Base-by-base conservation (phyloP, 805 yeast species). In the Saturnispora sanitii region DNA sequence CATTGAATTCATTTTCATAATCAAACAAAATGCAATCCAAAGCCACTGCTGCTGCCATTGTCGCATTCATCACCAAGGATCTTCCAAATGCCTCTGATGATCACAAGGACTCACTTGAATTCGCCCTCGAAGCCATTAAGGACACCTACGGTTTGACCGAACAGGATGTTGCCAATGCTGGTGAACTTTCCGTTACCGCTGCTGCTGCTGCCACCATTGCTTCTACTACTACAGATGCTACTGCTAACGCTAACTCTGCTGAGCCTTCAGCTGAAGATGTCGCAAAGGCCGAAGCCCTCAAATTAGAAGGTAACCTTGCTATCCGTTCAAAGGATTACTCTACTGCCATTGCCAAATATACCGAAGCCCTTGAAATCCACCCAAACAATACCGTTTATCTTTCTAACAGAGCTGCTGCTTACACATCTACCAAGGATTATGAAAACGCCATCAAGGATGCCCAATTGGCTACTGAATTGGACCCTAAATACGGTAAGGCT, bases 351-450 rank as follows among this genome's bases (percentile, higher is more conserved):
- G 73, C 70, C 19, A 76, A 79, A 49, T 92, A 92, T 63, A 73
- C 94, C 6, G 77, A 75, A 41, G 97, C 97, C 9, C 75, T 92
- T 50, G 75, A 64, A 19, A 62, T 79, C 46, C 69, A 77, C 49
- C 77, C 87, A 41, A 60, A 70, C 15, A 87, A 86, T 58, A 87
- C 88, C 15, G 84, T 92, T 17, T 92, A 80, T 62, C 75, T 73
- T 46, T 87, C 97, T 27, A 92, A 92, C 66, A 78, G 98, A 57
- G 97, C 98, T 12, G 98, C 98, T 33, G 97, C 97, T 3, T 78
- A 83, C 62, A 82, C 95, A 9, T 84, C 95, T 5, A 54, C 73
- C 23, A 72, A 76, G 47, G 67, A 86, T 45, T 88, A 83, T 56
- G 81, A 75, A 13, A 66, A 72, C 47, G 97, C 98, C 3, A 73